phyloP scores from a whole-genome alignment of 2,329 filamentous ascomycete species.

The Fusarium armeniacum region DNA sequence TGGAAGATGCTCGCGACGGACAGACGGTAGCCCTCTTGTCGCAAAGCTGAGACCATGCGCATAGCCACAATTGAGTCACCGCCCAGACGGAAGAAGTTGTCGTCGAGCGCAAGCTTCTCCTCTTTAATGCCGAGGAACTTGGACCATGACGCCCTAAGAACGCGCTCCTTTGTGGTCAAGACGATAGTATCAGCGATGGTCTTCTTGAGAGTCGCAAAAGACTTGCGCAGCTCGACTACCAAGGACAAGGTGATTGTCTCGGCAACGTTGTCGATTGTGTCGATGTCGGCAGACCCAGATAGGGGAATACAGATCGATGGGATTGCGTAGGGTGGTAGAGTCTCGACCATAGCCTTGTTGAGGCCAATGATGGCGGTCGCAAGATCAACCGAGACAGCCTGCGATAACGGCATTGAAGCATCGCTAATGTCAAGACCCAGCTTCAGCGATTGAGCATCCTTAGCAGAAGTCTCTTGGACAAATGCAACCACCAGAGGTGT shows the following conservation, averaged over 20 bases:
- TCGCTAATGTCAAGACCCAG: conserved; percentile 18
- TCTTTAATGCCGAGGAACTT: conserved; percentile 43
- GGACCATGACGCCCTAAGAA: conserved; percentile 41
- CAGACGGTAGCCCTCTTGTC: conserved; percentile 43
- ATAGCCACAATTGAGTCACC: conserved; percentile 49
- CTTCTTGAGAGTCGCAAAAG: conserved; percentile 27
- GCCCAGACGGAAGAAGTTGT: conserved; percentile 50
- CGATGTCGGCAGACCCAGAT: conserved; percentile 1
- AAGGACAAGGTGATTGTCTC: conserved; percentile 33
- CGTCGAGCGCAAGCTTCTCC: conserved; percentile 46
- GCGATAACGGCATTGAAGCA: conserved; percentile 26
- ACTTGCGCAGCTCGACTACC: conserved; percentile 37
- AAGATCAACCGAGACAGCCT: conserved; percentile 39
- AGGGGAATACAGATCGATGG: conserved; percentile 46
- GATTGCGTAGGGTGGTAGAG: conserved; percentile 48
- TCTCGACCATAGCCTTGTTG: conserved; percentile 48
- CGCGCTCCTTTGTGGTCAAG: conserved; percentile 41
- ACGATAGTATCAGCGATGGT: conserved; percentile 36
- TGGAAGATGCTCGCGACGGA: conserved; percentile 50
- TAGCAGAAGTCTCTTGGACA: conserved; percentile 14
- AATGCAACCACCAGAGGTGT: conserved; percentile 44
- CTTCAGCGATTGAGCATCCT: conserved; percentile 21
- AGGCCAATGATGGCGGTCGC: conserved; percentile 41
- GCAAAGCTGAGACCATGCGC: conserved; percentile 48
- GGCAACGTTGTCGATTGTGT: not conserved